Evolutionary conservation across 1,284 basidiomycete genomes (phyloP).

Genomic region (Lentinus polychrous): DNA sequence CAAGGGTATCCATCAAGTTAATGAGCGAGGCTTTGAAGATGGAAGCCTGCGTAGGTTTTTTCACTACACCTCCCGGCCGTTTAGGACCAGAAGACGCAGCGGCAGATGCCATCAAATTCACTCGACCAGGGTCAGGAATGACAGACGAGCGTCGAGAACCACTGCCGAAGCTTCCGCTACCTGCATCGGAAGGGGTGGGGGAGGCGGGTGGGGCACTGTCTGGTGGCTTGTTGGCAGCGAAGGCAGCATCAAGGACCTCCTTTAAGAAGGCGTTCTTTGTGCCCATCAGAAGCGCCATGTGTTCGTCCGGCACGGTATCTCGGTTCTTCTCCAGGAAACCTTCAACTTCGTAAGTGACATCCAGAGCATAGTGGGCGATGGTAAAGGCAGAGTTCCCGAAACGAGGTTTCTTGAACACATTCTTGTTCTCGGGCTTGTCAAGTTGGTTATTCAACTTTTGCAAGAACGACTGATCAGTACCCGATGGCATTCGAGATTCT

Average conservation of each 20-base stretch:
- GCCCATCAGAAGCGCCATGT: constrained; percentile 78
- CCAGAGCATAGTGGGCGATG: constrained; percentile 96
- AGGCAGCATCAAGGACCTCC: constrained; percentile 88
- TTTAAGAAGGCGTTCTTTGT: constrained; percentile 92
- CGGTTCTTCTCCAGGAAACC: constrained; percentile 99
- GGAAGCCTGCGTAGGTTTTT: constrained; percentile 95
- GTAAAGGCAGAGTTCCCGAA: constrained; percentile 98
- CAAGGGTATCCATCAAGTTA: constrained; percentile 95
- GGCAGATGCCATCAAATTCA: constrained; percentile 54
- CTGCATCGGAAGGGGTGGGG: constrained; percentile 70
- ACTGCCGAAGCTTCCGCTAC: constrained; percentile 34
- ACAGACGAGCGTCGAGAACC: constrained; percentile 73
- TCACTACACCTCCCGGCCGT: constrained; percentile 61
- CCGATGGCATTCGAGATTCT: constrained; percentile 94
- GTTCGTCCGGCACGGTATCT: constrained; percentile 98
- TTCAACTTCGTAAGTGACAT: constrained; percentile 97
- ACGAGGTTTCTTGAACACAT: constrained; percentile 95
- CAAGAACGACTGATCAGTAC: constrained; percentile 89
- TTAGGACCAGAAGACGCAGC: constrained; percentile 36
- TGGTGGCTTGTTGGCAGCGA: constrained; percentile 62
- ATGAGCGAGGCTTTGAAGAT: constrained; percentile 97
- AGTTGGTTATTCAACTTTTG: constrained; percentile 92
- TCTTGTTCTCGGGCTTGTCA: constrained; percentile 78
- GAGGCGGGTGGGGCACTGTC: constrained; percentile 61
- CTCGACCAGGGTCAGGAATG: constrained; percentile 81